These are phyloP conservation scores for Sarocladiaceae sp. DNA, from an alignment of 2,329 filamentous ascomycete species.

Conservation along the genomic window DNA sequence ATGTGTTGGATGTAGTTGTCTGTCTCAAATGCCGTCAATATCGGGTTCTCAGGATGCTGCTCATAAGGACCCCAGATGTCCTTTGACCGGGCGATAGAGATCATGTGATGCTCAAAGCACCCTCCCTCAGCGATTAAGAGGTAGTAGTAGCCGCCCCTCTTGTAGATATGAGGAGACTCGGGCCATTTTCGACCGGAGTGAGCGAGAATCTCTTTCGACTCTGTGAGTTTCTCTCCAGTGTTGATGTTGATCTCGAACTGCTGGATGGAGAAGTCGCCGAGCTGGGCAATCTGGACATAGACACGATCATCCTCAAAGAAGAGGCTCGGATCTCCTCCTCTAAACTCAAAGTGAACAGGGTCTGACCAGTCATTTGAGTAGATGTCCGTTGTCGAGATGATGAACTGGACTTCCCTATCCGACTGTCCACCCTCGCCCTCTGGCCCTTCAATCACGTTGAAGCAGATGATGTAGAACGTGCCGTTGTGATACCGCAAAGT, in stretches of 20 bases:
- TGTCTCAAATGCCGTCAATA: slow-evolving; percentile 19
- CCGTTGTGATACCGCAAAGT: slow-evolving; percentile 13
- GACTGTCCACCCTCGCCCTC: slow-evolving; percentile 12
- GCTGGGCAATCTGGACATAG: slow-evolving; percentile 3
- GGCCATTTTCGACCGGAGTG: slow-evolving; percentile 6
- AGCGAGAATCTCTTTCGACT: not conserved
- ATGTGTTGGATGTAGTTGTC: slow-evolving; percentile 13
- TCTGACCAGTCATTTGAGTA: slow-evolving; percentile 18
- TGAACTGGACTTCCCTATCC: slow-evolving; percentile 13
- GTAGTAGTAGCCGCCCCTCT: slow-evolving; percentile 30
- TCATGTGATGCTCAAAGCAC: slow-evolving; percentile 23
- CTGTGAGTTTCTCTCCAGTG: not conserved
- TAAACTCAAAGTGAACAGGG: slow-evolving; percentile 28
- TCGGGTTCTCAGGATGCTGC: slow-evolving; percentile 18
- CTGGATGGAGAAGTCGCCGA: not conserved
- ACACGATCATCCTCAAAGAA: slow-evolving; percentile 26
- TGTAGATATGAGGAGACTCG: slow-evolving; percentile 25
- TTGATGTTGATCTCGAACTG: slow-evolving; percentile 2
- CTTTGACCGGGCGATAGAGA: slow-evolving; percentile 21
- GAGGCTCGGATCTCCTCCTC: slow-evolving; percentile 37
- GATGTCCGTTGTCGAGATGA: slow-evolving; percentile 16
- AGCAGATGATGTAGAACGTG: slow-evolving; percentile 16
- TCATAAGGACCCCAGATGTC: slow-evolving; percentile 25
- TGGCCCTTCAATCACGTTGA: slow-evolving; percentile 10
- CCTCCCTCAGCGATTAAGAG: slow-evolving; percentile 36